Percentiles rank a stretch among this genome's conserved stretches.
Evolutionary conservation across 179 eudicot species (phyloP).

Genomic region (Drosera spatulata): DNA sequence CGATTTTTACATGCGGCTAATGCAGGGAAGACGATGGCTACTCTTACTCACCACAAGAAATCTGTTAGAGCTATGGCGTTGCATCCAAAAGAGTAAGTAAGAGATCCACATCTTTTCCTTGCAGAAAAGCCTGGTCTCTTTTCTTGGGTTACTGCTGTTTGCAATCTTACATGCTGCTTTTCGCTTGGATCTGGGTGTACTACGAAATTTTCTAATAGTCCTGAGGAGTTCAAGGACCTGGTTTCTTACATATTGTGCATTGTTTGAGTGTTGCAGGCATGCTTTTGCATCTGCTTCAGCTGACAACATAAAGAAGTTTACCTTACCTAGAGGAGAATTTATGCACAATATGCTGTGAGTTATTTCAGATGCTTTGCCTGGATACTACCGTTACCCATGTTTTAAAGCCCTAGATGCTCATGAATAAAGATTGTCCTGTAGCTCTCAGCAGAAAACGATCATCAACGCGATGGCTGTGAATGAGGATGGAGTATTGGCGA

Average conservation of each 20-base stretch:
- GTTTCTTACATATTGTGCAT: background rate
- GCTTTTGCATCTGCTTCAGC: slow-evolving; percentile 96
- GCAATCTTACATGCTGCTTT: background rate
- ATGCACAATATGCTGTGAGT: slow-evolving; percentile 99
- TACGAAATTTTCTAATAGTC: background rate
- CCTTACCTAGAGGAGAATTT: slow-evolving; percentile 91
- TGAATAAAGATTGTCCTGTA: slow-evolving; percentile 15
- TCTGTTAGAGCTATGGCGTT: slow-evolving; percentile 95
- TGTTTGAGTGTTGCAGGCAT: slow-evolving; percentile 44
- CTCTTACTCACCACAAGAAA: slow-evolving; percentile 93
- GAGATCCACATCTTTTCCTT: background rate
- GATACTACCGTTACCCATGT: background rate
- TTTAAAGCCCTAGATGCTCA: background rate
- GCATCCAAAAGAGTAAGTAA: slow-evolving; percentile 78
- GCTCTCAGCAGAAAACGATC: slow-evolving; percentile 94
- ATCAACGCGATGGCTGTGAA: slow-evolving; percentile 92
- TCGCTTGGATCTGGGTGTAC: background rate
- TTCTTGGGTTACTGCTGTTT: too few species aligned
- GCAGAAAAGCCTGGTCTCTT: too few species aligned
- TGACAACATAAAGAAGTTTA: slow-evolving; percentile 90
- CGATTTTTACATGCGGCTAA: slow-evolving; percentile 4
- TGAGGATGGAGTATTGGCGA: slow-evolving; percentile 88
- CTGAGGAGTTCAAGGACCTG: background rate
- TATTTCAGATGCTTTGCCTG: background rate
- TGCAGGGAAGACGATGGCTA: slow-evolving; percentile 81